Percentiles rank a stretch among this genome's conserved stretches.
These are phyloP conservation scores for Ambrosia hybrid DNA, from an alignment of 140 eudicot species.

Conservation along the genomic window DNA sequence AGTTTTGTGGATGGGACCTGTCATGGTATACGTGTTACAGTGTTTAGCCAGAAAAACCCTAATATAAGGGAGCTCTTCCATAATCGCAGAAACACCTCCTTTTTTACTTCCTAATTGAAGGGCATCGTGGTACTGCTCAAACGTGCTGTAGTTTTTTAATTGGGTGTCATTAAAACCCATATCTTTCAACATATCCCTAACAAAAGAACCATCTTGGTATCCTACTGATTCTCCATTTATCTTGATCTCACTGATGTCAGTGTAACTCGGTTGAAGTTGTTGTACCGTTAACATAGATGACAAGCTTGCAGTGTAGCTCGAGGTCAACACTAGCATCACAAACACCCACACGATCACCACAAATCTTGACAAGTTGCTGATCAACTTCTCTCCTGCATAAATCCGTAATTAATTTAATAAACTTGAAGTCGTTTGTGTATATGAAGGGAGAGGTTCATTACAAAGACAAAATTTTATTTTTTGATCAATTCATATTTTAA, in stretches of 20 bases:
- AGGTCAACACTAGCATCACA: conserved; percentile 60
- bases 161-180: conserved; percentile 37
- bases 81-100: conserved; percentile 32
- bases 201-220: conserved; percentile 54
- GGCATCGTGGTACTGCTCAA: conserved; percentile 25
- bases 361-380: conserved; percentile 46
- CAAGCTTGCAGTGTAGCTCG: conserved; percentile 69
- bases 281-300: conserved; percentile 59
- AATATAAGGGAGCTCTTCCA: conserved; percentile 59
- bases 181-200: conserved; percentile 22
- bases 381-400: conserved; percentile 34
- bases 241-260: conserved; percentile 36
- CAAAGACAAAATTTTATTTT: no score
- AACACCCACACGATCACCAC: conserved; percentile 68
- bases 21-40: conserved; percentile 40
- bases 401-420: no score
- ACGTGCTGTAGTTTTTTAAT: conserved; percentile 27
- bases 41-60: conserved; percentile 43
- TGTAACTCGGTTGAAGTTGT: conserved; percentile 43
- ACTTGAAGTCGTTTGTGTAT: no score
- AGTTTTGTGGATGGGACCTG: conserved; percentile 44
- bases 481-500: no score
- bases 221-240: conserved; percentile 50
- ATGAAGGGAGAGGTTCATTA: no score
- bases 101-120: neutral